phyloP scores from a whole-genome alignment of 2,329 filamentous ascomycete species.

The Hortaea werneckii region DNA sequence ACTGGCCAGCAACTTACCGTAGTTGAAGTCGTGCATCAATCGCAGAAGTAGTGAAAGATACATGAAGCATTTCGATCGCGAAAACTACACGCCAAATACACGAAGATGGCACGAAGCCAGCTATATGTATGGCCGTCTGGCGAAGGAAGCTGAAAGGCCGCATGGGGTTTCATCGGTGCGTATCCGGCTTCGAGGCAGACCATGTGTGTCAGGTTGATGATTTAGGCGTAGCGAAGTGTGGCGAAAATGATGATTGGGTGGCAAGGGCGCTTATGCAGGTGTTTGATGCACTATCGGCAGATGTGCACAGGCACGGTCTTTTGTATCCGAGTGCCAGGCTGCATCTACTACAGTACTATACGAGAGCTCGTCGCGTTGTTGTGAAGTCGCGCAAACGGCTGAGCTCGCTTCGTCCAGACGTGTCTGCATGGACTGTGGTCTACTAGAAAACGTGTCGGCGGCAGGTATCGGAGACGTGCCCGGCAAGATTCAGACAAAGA shows the following conservation, averaged over 20 bases:
- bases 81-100: constrained; percentile 8
- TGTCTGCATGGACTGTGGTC: no score
- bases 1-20: constrained; percentile 6
- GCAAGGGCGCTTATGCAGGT: constrained; percentile 6
- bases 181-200: background rate
- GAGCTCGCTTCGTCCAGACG: no score
- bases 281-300: background rate
- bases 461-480: no score
- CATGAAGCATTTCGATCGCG: constrained; percentile 5
- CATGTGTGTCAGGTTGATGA: constrained; percentile 5
- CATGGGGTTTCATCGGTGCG: background rate
- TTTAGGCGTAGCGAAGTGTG: constrained; percentile 5
- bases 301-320: background rate
- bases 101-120: constrained; percentile 4
- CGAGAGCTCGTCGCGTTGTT: no score
- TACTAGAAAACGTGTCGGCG: no score
- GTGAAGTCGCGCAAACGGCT: no score
- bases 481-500: no score
- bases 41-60: background rate
- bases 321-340: no score
- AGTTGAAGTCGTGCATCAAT: constrained; percentile 5
- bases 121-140: constrained; percentile 4
- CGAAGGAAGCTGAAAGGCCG: background rate
- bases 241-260: constrained; percentile 2
- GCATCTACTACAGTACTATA: no score